Percentiles rank a stretch among this genome's conserved stretches.
These are phyloP conservation scores for Hirschfeldia incana DNA, from an alignment of 345 rosid species.

Conservation along the genomic window DNA sequence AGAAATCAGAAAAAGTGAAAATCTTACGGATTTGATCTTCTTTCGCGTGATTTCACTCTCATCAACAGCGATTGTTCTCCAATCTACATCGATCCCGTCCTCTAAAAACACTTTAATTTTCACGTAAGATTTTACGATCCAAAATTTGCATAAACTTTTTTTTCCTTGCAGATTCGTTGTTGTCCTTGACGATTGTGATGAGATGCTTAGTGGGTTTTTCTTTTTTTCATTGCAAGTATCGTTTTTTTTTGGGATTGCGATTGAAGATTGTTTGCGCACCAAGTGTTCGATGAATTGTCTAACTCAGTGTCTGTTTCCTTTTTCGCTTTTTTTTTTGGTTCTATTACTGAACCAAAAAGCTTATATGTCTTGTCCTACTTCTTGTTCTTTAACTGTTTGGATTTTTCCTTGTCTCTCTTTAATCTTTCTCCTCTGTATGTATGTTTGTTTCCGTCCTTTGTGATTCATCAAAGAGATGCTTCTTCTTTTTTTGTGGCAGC, in stretches of 20 bases:
- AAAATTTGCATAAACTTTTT: neutral
- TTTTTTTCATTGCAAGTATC: neutral
- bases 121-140: constrained; percentile 4
- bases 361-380: constrained; percentile 31
- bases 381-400: constrained; percentile 31
- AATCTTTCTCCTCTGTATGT: constrained; percentile 2
- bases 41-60: constrained; percentile 23
- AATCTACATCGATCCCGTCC: constrained; percentile 15
- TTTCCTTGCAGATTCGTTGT: neutral
- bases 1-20: constrained; percentile 15
- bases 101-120: neutral
- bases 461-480: constrained; percentile 22
- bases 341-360: neutral
- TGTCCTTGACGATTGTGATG: neutral
- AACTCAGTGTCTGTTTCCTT: constrained; percentile 11
- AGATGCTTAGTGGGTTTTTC: constrained; percentile 6
- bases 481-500: constrained; percentile 1
- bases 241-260: constrained; percentile 14
- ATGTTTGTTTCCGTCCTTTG: constrained; percentile 22
- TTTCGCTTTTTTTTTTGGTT: neutral
- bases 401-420: constrained; percentile 10
- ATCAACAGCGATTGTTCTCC: constrained; percentile 20
- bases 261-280: constrained; percentile 32
- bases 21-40: constrained; percentile 17
- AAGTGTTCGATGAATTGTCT: constrained; percentile 41